phyloP scores from a whole-genome alignment of 2,329 filamentous ascomycete genomes.

The Pseudogymnoascus sp. region DNA sequence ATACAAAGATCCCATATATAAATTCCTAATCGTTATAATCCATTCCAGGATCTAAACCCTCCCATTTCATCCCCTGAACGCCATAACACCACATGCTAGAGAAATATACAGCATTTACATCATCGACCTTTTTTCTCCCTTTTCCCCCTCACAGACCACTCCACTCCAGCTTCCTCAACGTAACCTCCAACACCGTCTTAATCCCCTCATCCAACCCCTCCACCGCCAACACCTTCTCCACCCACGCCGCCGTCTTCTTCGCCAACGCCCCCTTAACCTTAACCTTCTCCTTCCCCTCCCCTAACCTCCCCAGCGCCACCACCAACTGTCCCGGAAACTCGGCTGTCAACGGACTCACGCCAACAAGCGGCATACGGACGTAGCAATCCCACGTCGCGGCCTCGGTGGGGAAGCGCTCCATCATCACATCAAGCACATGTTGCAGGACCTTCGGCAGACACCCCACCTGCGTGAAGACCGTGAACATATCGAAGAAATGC shows the following conservation, averaged over 20 bases:
- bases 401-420: constrained; percentile 48
- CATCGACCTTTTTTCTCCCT: not conserved
- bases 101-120: not conserved
- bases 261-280: constrained; percentile 39
- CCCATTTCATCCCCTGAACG: not conserved
- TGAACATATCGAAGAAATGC: constrained; percentile 73
- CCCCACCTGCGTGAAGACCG: constrained; percentile 56
- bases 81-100: not conserved
- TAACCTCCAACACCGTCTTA: constrained; percentile 45
- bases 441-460: constrained; percentile 59
- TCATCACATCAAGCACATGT: constrained; percentile 62
- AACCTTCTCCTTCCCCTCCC: constrained; percentile 36
- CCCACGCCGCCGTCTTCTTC: constrained; percentile 44
- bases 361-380: constrained; percentile 61
- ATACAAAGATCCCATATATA: not conserved
- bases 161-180: constrained; percentile 20
- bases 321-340: constrained; percentile 67
- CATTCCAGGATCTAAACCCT: not conserved
- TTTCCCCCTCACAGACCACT: not conserved
- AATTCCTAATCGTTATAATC: not conserved
- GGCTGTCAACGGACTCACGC: constrained; percentile 51
- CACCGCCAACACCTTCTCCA: constrained; percentile 41
- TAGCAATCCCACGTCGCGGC: constrained; percentile 60
- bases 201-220: constrained; percentile 48
- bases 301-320: constrained; percentile 54